Evolutionary conservation across 2,329 filamentous ascomycete species (phyloP).

Genomic region (Elsinoe perseae): DNA sequence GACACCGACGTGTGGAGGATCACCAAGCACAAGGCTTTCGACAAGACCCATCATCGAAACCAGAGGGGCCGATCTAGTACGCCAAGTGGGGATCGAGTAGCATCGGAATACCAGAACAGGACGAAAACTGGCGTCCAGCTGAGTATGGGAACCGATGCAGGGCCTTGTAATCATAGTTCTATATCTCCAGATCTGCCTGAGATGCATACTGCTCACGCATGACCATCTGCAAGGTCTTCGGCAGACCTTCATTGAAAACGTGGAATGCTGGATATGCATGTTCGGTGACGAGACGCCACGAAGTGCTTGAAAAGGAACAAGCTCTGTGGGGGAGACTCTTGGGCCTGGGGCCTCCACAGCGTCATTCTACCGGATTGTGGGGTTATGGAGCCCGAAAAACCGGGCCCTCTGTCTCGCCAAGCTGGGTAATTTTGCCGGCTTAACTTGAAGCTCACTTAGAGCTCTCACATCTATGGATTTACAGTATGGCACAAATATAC

Average conservation of each 20-base stretch:
- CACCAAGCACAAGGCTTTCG: background rate
- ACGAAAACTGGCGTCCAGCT: background rate
- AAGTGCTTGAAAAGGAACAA: constrained; percentile 3
- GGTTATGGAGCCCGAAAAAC: background rate
- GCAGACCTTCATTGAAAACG: background rate
- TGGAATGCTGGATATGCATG: background rate
- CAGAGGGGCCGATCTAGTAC: background rate
- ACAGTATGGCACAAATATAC: constrained; percentile 35
- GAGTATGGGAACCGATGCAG: background rate
- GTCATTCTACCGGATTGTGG: constrained; percentile 4
- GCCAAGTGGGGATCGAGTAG: constrained; percentile 2
- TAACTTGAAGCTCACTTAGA: constrained; percentile 1
- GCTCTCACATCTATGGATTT: background rate
- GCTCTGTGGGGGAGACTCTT: background rate
- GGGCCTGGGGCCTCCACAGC: background rate
- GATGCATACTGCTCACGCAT: background rate
- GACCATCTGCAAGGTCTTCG: background rate
- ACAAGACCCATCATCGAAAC: constrained; percentile 1
- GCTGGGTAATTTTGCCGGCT: constrained; percentile 8
- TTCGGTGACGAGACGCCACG: background rate
- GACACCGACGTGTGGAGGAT: background rate
- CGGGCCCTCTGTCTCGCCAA: constrained; percentile 1
- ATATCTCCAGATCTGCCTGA: background rate
- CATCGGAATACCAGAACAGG: background rate
- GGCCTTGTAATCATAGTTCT: background rate